Evolutionary conservation across 1,284 basidiomycete genomes (phyloP), one percentile per base, ranked within the genome.

Genomic region (Macrocystidia cucumis): DNA sequence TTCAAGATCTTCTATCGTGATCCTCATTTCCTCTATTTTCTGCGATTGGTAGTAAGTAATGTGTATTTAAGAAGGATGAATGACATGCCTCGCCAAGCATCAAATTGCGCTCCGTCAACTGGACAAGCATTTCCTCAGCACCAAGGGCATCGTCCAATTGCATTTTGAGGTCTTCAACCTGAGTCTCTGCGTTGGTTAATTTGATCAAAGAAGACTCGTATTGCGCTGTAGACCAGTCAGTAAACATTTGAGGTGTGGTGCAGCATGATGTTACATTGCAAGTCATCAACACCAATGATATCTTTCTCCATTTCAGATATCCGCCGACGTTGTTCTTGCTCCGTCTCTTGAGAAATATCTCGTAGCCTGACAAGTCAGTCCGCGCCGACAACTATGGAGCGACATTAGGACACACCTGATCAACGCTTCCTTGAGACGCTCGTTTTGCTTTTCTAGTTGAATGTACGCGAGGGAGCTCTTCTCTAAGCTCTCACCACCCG

Each of bases 1-100:
- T 53, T 98, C 95, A 9, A 97, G 76, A 52, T 98, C 95, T 53
- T 98, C 95, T 34, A 98, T 91, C 0, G 87, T 89, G 37, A 89
- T 83, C 4, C 86, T 76, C 84, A 98, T 92, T 60, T 96, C 91
- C 52, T 98, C 95, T 45, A 98, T 90, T 77, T 88, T 95, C 89
- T 88, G 52, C n/a, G 13, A 3, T 19, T 22, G 4, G 3, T 18
- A 9, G 18, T 30, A 12, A 17, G 9, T 35, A n/a, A n/a, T n/a
- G n/a, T n/a, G n/a, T 29, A 35, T n/a, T 18, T 6, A 30, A 35
- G 19, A n/a, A 34, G 18, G 9, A 34, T 13, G 4, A 24, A 19
- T 6, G 9, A 19, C 23, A 58, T 43, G 88, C 87, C 69, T 96
- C 92, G 45, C 86, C 82, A 34, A 96, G 74, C 59, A 84, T 77